Conservation (phyloP, 306 rosid genomes). For the Castanea mollissima region DNA sequence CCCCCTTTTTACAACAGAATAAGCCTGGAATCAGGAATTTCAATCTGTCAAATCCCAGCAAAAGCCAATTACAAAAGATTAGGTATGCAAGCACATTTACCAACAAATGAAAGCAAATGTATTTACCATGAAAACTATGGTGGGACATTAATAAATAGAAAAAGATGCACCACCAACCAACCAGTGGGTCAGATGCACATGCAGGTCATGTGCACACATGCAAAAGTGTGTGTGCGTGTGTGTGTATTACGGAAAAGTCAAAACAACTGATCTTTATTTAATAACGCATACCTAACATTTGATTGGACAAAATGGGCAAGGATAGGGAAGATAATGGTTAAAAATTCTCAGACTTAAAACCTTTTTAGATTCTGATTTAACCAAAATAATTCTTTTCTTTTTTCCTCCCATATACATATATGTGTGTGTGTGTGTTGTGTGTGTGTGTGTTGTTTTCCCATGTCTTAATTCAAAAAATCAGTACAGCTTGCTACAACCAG, state of each 20-base stretch:
- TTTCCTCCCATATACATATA: not conserved
- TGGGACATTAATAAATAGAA: not conserved
- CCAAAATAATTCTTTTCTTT: not conserved
- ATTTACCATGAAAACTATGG: not conserved
- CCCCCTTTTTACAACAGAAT: not conserved
- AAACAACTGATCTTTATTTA: slow-evolving; percentile 4
- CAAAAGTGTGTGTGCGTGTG: not conserved
- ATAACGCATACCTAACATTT: not conserved
- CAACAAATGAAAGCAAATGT: not conserved
- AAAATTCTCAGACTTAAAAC: slow-evolving; percentile 13
- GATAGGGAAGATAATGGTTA: not conserved
- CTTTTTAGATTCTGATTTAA: slow-evolving; percentile 4
- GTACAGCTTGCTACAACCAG: slow-evolving; percentile 2
- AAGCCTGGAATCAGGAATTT: not conserved
- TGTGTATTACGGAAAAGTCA: not conserved
- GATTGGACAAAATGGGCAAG: slow-evolving; percentile 10
- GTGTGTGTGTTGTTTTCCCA: not conserved
- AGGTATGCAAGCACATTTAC: not conserved
- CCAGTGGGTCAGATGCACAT: not conserved
- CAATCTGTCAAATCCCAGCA: slow-evolving; percentile 4
- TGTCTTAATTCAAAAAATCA: not conserved
- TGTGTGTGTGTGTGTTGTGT: no score
- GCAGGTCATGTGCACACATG: not conserved
- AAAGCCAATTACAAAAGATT: slow-evolving; percentile 1
- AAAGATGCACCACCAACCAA: not conserved